Conservation (phyloP, 1,284 basidiomycete genomes). For the Pisolithus thermaeus region DNA sequence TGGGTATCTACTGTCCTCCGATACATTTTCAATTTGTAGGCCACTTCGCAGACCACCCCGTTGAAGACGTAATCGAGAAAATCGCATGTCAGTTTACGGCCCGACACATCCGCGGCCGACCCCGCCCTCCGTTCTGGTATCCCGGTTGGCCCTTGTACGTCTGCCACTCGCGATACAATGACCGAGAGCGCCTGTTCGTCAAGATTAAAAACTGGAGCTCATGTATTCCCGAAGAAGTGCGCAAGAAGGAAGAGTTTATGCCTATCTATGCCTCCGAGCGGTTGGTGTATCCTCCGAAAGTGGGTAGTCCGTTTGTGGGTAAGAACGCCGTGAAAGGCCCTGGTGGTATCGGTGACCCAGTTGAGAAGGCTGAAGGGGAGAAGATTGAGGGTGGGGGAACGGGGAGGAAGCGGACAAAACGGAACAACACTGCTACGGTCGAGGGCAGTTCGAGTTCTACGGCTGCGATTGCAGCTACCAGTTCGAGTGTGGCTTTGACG, state of each 20-base stretch:
- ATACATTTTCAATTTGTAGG: slow-evolving; percentile 34
- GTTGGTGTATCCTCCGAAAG: slow-evolving; percentile 56
- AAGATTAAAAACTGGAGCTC: slow-evolving; percentile 94
- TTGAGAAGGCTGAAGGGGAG: slow-evolving; percentile 41
- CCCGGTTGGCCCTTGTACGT: slow-evolving; percentile 89
- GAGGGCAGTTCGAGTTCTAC: neutral
- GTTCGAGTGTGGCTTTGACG: slow-evolving; percentile 20
- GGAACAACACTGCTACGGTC: slow-evolving; percentile 23
- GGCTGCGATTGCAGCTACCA: neutral
- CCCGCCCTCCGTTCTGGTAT: slow-evolving; percentile 75
- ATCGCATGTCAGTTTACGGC: slow-evolving; percentile 85
- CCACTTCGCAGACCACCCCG: slow-evolving; percentile 80
- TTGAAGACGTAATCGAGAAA: slow-evolving; percentile 89
- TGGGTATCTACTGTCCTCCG: slow-evolving; percentile 1
- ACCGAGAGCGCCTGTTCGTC: slow-evolving; percentile 74
- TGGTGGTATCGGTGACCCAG: slow-evolving; percentile 53
- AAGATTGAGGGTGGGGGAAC: slow-evolving; percentile 39
- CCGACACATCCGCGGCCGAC: slow-evolving; percentile 76
- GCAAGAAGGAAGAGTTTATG: slow-evolving; percentile 76
- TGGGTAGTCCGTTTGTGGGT: slow-evolving; percentile 66
- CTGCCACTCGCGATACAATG: slow-evolving; percentile 89
- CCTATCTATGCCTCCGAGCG: slow-evolving; percentile 80
- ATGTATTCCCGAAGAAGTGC: slow-evolving; percentile 82
- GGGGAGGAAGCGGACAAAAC: slow-evolving; percentile 42
- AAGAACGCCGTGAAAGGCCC: slow-evolving; percentile 40